These are phyloP conservation scores for Cyanidium caldarium DNA, from an alignment of 23 red algal genomes.

Conservation along the genomic window DNA sequence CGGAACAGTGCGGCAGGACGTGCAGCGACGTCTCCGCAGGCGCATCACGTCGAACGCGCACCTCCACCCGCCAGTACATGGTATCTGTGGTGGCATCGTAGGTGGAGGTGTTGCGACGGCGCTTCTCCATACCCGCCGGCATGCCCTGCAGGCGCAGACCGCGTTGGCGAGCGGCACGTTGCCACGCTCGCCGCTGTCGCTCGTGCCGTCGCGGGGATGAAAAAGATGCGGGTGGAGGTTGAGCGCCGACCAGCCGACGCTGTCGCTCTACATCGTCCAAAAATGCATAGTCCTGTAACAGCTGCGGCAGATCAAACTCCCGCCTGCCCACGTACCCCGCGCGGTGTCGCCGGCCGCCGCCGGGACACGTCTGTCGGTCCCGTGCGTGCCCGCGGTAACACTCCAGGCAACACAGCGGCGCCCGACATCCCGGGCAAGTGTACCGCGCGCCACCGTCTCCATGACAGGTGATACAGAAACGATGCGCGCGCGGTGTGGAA, in stretches of 20 bases:
- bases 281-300: slow-evolving; percentile 2
- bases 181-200: too few species aligned
- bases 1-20: neutral
- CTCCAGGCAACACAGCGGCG: neutral
- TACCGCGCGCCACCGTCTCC: too few species aligned
- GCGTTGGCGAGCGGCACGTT: neutral
- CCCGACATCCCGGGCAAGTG: neutral
- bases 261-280: neutral
- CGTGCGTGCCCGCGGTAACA: neutral
- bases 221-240: too few species aligned
- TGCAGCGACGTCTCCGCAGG: neutral
- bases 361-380: neutral
- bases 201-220: too few species aligned
- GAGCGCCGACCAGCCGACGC: too few species aligned
- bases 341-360: neutral
- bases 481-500: too few species aligned
- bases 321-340: neutral
- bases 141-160: neutral
- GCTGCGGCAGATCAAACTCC: neutral
- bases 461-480: too few species aligned
- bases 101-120: neutral
- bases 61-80: neutral
- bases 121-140: neutral
- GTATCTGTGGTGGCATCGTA: neutral
- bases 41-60: neutral